phyloP scores from a whole-genome alignment of 2,329 filamentous ascomycete genomes.

The Colletotrichum paranaense region DNA sequence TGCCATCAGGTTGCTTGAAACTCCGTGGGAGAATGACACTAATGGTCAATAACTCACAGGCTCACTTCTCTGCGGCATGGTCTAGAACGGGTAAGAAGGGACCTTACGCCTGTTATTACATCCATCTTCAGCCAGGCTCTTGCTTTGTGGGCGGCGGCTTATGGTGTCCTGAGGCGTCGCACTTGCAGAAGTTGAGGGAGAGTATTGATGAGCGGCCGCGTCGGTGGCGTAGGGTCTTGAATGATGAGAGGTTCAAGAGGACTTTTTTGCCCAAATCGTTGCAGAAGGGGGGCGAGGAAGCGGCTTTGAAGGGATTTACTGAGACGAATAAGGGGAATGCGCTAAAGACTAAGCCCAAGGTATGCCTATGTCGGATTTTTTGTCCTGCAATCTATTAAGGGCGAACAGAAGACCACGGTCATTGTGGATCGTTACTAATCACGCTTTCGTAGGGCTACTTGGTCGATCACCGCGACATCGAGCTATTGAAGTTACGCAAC shows the following conservation, averaged over 20 bases:
- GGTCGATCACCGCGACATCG: constrained; percentile 81
- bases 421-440: not conserved
- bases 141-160: constrained; percentile 85
- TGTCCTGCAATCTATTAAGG: not conserved
- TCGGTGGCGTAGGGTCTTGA: constrained; percentile 76
- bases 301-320: constrained; percentile 76
- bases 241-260: constrained; percentile 68
- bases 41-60: constrained; percentile 52
- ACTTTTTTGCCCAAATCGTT: constrained; percentile 67
- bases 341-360: constrained; percentile 88
- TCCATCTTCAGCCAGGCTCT: constrained; percentile 80
- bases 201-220: constrained; percentile 81
- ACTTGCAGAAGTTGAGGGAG: constrained; percentile 75
- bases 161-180: constrained; percentile 79
- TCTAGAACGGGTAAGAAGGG: constrained; percentile 89
- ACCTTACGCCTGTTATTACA: constrained; percentile 88
- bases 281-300: constrained; percentile 63
- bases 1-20: not conserved
- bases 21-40: not conserved
- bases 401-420: not conserved
- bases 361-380: constrained; percentile 49
- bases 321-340: constrained; percentile 77
- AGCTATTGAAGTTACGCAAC: constrained; percentile 82
- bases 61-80: constrained; percentile 87
- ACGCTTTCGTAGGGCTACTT: constrained; percentile 72